Base-by-base conservation (phyloP, 2,329 filamentous ascomycete genomes). In the Penicillium concentricum region DNA sequence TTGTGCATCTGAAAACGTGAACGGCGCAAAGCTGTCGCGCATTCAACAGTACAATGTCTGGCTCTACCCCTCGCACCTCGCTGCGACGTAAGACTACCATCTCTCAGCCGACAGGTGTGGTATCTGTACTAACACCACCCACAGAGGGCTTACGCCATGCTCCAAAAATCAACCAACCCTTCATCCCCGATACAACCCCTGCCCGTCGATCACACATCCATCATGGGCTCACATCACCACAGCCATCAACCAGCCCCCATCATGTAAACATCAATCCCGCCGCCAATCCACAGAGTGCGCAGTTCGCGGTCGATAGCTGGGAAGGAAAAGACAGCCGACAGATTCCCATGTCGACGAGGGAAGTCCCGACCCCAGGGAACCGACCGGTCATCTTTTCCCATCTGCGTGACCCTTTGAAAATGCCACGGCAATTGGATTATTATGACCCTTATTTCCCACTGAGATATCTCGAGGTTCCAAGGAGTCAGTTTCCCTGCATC, bases 311-410 rank as follows among this genome's bases (percentile, higher is more conserved):
- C 24, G 72, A 75, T 24, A 69, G 62, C 43, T 77, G 74, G 65
- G 74, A 76, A 50, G 74, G 72, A 22, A 73, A 68, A 50, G 70
- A 71, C n/a, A 72, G 71, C 30, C 68, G 58, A 34, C 63, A 67
- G 48, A 64, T 76, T 34, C 74, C 74, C 4, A 72, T 77, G 66
- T 74, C 72, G 10, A 72, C 70, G 30, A 72, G 74, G 20, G 74
- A 76, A 43, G 74, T 78, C 30, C 63, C 68, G 20, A 79, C 77
- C 2, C 77, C 77, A 34, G 73, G 74, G 30, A 78, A 79, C 52
- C 70, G 74, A 44, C 75, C 75, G 5, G 68, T 66, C n/a, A 57
- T 75, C 12, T 77, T 75, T 45, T 56, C 66, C 39, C 63, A 59
- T 47, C 56, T 66, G 24, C 54, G 66, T 41, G 63, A 67, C 43